phyloP scores from a whole-genome alignment of 768 basidiomycete species.

The Auriscalpium microsporum region DNA sequence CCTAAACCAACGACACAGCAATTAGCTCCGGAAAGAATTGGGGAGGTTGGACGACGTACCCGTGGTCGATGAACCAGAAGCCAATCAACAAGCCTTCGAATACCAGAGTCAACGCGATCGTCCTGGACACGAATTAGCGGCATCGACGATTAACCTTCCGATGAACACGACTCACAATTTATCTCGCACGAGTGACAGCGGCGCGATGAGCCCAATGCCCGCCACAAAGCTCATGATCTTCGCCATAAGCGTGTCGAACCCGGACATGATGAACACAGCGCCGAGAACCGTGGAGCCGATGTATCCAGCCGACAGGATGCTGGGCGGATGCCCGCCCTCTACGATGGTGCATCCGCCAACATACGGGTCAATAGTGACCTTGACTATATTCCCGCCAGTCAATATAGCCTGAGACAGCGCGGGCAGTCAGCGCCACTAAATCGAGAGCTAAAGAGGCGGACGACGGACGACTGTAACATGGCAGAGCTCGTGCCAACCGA shows the following conservation, averaged over 20 bases:
- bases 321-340: slow-evolving; percentile 63
- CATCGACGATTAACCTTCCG: neutral
- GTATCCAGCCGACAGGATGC: slow-evolving; percentile 75
- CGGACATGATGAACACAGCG: slow-evolving; percentile 73
- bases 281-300: slow-evolving; percentile 77
- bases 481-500: slow-evolving; percentile 84
- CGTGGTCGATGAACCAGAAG: slow-evolving; percentile 94
- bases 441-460: neutral
- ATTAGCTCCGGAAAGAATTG: slow-evolving; percentile 1
- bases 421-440: neutral
- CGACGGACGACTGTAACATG: slow-evolving; percentile 65
- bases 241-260: slow-evolving; percentile 83
- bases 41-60: slow-evolving; percentile 36
- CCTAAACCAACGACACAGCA: slow-evolving; percentile 27
- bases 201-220: slow-evolving; percentile 78
- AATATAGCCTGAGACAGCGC: slow-evolving; percentile 50
- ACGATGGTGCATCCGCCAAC: slow-evolving; percentile 71
- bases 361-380: slow-evolving; percentile 79
- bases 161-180: slow-evolving; percentile 57
- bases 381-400: slow-evolving; percentile 69
- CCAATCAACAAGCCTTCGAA: slow-evolving; percentile 86
- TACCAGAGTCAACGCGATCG: slow-evolving; percentile 70
- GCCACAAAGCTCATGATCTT: slow-evolving; percentile 91
- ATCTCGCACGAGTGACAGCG: slow-evolving; percentile 78
- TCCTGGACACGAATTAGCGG: slow-evolving; percentile 38